Evolutionary conservation across 2,329 filamentous ascomycete species (phyloP), one percentile per base, ranked within the genome.

Genomic region (Pestalotiopsis sp.): DNA sequence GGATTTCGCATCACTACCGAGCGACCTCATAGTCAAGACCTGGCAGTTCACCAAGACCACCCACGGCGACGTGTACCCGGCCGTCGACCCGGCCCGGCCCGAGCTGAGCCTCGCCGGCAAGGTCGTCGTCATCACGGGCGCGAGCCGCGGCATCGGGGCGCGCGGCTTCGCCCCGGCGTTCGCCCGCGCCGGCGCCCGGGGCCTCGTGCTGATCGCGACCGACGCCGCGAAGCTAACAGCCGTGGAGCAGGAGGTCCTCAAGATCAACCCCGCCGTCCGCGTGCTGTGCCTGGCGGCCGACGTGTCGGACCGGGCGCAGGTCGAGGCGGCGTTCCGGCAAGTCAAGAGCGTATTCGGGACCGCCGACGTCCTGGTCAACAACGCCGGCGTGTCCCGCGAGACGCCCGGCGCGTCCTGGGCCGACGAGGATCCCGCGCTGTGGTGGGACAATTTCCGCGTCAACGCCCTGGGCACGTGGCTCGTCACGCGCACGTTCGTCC

Each of bases 101-200:
- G 41, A 66, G 38, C 20, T 93, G 81, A 92, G 88, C 74, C 84
- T 93, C 70, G 92, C 91, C 80, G 90, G 91, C 74, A 91, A 91
- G 80, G 92, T 92, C 64, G 88, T 91, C 72, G 88, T 93, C 74
- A 83, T 93, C 70, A 91, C 90, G 3, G 91, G 91, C 69, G 90
- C 90, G 1, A 80, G 77, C 60, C 78, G 78, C 38, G 82, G 82
- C 2, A 69, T 84, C 25, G 82, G 80, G 23, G 74, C 70, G 1
- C 72, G 67, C 49, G 71, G 69, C 12, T 66, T 74, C n/a, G 71
- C 69, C 2, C 73, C 73, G 0, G 71, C 72, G 3, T 74, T 72
- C 52, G 69, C 67, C 3, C 70, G 70, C 66, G 71, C 73, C 11
- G 73, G 73, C 6, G 69, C 70, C n/a, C 68, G 66, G 57, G 73